Base-by-base conservation (phyloP, 441 rosid genomes). In the Populus hybrid region DNA sequence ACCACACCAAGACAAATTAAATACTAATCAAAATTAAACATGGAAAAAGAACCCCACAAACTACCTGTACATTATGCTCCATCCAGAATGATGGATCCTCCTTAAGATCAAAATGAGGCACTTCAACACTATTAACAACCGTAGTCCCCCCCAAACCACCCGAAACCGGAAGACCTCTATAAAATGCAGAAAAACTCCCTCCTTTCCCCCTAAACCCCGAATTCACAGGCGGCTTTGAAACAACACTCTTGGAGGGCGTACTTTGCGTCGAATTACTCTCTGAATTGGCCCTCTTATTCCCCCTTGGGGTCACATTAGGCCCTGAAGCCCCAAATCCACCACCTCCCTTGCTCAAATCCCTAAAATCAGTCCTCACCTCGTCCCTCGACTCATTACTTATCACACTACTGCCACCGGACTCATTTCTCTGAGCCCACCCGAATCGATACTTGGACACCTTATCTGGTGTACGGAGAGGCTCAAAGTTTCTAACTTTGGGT, bases 11-110 rank as follows among this genome's bases (percentile, higher is more conserved):
- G 46, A 66, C 1, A 8, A 54, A 24, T 38, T 24, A 65, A 6
- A 32, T 2, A 61, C 18, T 54, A 12, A 26, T 12, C 21, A 35
- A n/a, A 12, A 35, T 61, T 35, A 20, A 6, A 1, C n/a, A 24
- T 28, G 10, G 14, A 69, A 40, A 61, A 40, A 18, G 67, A 66
- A 40, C 26, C 74, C 26, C 36, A n/a, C 12, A 63, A 70, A 38
- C 24, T 87, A 95, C 99, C 99, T 97, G 99, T 80, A 97, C 97
- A 83, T 91, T 96, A 79, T 96, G 98, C 80, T 97, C 98, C 97
- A 97, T 91, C 99, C 99, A 97, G 85, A 97, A 97, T 0, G 99
- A 91, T 28, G 99, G 97, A 84, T 97, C 93, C 72, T 95, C 99
- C 77, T 88, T 93, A 68, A 97, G 97, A 76, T 92, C 89, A 83